These are phyloP conservation scores for Lodderomyces margitis DNA, from an alignment of 1,139 yeast genomes.

Conservation along the genomic window DNA sequence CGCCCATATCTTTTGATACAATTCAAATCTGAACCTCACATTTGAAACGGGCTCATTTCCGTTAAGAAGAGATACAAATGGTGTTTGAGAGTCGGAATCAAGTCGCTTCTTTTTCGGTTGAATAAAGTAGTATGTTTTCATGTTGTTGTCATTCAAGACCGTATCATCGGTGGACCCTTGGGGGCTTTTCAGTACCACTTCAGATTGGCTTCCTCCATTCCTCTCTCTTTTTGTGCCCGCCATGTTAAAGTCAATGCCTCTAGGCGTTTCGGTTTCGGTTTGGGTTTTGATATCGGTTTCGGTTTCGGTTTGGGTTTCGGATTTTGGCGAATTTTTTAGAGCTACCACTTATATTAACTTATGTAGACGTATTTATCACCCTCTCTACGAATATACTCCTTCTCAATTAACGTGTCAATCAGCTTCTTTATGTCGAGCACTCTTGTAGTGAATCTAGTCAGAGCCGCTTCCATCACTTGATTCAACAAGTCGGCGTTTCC, in stretches of 20 bases:
- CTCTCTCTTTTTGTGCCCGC: neutral
- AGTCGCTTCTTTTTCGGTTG: constrained; percentile 9
- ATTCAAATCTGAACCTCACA: constrained; percentile 33
- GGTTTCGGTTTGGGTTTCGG: too few species aligned
- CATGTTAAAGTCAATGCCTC: too few species aligned
- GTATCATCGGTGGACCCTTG: too few species aligned
- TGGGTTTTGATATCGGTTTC: too few species aligned
- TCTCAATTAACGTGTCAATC: constrained; percentile 81
- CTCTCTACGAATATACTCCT: constrained; percentile 81
- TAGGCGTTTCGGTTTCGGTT: too few species aligned
- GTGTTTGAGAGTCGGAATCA: constrained; percentile 16
- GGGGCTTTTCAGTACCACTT: too few species aligned
- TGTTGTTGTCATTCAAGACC: constrained; percentile 8
- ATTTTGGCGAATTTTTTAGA: too few species aligned
- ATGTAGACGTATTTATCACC: constrained; percentile 77
- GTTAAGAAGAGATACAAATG: constrained; percentile 36
- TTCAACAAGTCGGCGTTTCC: constrained; percentile 79
- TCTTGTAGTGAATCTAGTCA: constrained; percentile 80
- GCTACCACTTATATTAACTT: constrained; percentile 4
- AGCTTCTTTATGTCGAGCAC: constrained; percentile 85
- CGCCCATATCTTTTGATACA: constrained; percentile 41
- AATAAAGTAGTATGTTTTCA: constrained; percentile 14
- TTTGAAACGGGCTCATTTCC: constrained; percentile 41
- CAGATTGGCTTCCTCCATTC: too few species aligned
- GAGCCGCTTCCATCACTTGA: constrained; percentile 86